Evolutionary conservation across 2,329 filamentous ascomycete species (phyloP), one percentile per base, ranked within the genome.

Genomic region (Colletotrichum chrysophilum): DNA sequence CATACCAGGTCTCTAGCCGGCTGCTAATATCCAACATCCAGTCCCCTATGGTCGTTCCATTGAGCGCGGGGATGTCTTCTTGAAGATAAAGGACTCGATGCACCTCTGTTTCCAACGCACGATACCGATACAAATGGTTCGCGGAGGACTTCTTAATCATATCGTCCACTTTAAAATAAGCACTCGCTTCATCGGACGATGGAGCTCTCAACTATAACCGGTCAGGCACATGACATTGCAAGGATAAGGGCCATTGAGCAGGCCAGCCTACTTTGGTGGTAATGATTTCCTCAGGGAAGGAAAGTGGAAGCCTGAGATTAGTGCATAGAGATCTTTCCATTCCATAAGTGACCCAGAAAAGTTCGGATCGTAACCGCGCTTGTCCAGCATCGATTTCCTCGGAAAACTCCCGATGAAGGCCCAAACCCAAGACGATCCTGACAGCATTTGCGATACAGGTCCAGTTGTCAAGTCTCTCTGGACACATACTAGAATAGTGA

Each of bases 211-310:
- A 43, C 36, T 43, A 43, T 5, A 43, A 43, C 2, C 36, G 16
- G 36, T 43, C 1, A 43, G 36, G 16, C 16, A 18, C 16, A 43
- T 43, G 36, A 0, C 8, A 43, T 43, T 43, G 36, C 16, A 43
- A 3, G 2, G 36, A 9, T 43, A 43, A 43, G 16, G 1, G 36
- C 2, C 36, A 0, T 0, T 43, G 36, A 43, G 2, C 1, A 43
- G 36, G 36, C 1, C 0, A 5, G 36, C 36, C 36, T 43, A 43
- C 36, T 43, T 43, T 43, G 16, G 36, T 43, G 16, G 36, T 43
- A 5, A 43, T 43, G 36, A 43, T 43, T 5, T 43, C 36, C 0
- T 43, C 36, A 10, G 36, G 36, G 16, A 43, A 43, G 16, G 36
- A 43, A 0, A 18, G 36, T 43, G 36, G 36, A 43, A 43, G 36